Base-by-base conservation (phyloP, 768 basidiomycete genomes). In the Wakefieldia striispora region DNA sequence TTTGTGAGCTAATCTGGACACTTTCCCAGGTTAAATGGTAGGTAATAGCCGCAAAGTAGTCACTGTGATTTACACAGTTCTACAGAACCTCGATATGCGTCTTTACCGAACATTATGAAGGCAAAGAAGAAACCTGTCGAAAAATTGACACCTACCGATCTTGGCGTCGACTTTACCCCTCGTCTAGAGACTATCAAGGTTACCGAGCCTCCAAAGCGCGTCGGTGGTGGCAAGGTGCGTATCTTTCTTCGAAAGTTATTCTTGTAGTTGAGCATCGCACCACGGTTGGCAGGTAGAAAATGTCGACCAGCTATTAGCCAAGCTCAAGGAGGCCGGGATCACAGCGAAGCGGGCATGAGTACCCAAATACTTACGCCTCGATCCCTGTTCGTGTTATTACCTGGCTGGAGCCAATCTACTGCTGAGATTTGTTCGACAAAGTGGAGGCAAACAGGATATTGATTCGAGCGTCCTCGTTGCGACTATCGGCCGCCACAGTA, bases 81-180 rank as follows among this genome's bases (percentile, higher is more conserved):
- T 16, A 14, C 62, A 93, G 95, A 95, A 68, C 95, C 95, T 0
- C 87, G 95, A 58, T 99, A 97, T 63, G 97, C 97, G 0, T 93
- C 95, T n/a, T 69, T 99, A 51, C 92, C 93, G 4, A 94, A 92
- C 59, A 95, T 95, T 70, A 95, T 95, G 91, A 95, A 95, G 70
- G 97, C 97, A n/a, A 98, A 97, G 79, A 99, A 97, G 80, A 99
- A 99, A 74, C 86, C 88, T 13, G 70, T 97, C 37, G 86, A 95
- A 70, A 93, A 90, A 63, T 61, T 97, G 44, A 81, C 80, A 14
- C 76, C 92, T 1, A 74, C 76, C 20, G 92, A 94, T 58, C 82
- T 98, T 20, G 83, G 84, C 7, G 74, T 97, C 20, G 92, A 98
- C 72, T 79, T 91, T 46, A 79, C 82, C 0, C 92, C 93, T 14